Conservation (phyloP, 352 stramenopile species). For the Phytophthora vignae region DNA sequence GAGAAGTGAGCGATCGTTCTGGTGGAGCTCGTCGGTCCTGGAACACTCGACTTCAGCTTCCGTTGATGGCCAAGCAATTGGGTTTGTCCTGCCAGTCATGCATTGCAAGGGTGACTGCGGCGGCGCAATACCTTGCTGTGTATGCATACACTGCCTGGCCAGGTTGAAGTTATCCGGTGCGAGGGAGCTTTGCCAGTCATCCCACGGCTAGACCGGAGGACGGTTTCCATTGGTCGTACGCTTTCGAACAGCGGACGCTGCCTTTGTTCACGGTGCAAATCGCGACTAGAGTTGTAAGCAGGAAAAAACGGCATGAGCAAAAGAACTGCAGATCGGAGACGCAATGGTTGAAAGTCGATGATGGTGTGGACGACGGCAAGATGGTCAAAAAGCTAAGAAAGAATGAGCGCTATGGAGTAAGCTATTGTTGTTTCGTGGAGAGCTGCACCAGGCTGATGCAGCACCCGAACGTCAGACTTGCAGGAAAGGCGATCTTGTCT, state of each 20-base stretch:
- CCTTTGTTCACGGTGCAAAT: conserved; percentile 30
- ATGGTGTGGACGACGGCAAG: too few relatives aligned
- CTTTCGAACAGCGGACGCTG: conserved; percentile 2
- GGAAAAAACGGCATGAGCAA: not conserved
- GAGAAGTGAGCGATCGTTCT: conserved; percentile 18
- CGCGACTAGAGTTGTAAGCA: conserved; percentile 6
- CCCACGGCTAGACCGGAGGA: not conserved
- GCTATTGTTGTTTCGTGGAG: too few relatives aligned
- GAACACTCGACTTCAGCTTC: not conserved
- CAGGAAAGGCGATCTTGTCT: not conserved
- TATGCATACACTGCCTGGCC: not conserved
- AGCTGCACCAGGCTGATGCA: too few relatives aligned
- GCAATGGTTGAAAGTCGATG: too few relatives aligned
- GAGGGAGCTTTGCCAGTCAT: conserved; percentile 2
- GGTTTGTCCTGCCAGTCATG: too few relatives aligned
- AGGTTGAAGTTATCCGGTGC: conserved; percentile 23
- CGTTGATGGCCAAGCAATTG: not conserved
- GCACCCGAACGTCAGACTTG: not conserved
- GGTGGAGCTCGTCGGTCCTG: not conserved
- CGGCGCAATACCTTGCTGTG: not conserved
- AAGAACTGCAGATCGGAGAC: too few relatives aligned
- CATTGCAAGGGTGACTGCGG: not conserved
- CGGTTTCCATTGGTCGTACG: not conserved
- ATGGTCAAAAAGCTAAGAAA: too few relatives aligned
- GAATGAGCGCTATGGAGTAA: too few relatives aligned